Conservation (phyloP, 352 stramenopile species). For the Phytophthora idaei region DNA sequence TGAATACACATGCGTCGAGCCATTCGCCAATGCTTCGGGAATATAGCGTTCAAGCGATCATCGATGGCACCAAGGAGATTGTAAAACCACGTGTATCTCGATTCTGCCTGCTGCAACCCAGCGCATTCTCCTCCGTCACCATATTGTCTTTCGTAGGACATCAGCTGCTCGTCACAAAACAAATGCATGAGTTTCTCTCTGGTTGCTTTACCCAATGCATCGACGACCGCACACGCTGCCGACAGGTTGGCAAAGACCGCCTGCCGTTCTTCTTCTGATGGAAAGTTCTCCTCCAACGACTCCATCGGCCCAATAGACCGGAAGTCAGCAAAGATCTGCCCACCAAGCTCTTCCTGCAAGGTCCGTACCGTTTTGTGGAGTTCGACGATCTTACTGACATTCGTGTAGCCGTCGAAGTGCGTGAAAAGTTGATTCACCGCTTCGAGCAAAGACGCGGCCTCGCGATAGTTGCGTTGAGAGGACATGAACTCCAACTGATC, state of each 20-base stretch:
- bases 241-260: slow-evolving; percentile 76
- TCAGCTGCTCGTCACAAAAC: slow-evolving; percentile 74
- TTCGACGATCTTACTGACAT: slow-evolving; percentile 93
- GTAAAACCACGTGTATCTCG: slow-evolving; percentile 85
- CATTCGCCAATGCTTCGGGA: slow-evolving; percentile 97
- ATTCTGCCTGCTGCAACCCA: slow-evolving; percentile 65
- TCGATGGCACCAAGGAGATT: slow-evolving; percentile 70
- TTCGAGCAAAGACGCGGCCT: slow-evolving; percentile 96
- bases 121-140: slow-evolving; percentile 58
- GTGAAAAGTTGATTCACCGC: slow-evolving; percentile 95
- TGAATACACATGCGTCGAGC: slow-evolving; percentile 91
- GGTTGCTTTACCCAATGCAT: slow-evolving; percentile 70
- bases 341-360: slow-evolving; percentile 89
- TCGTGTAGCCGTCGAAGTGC: slow-evolving; percentile 96
- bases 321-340: slow-evolving; percentile 92
- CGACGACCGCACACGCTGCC: slow-evolving; percentile 66
- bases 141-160: slow-evolving; percentile 69
- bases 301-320: slow-evolving; percentile 80
- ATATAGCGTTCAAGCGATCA: slow-evolving; percentile 92
- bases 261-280: slow-evolving; percentile 64
- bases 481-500: slow-evolving; percentile 90
- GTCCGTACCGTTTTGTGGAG: slow-evolving; percentile 90
- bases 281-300: slow-evolving; percentile 75
- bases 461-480: slow-evolving; percentile 91
- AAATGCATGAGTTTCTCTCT: slow-evolving; percentile 73